Conservation (phyloP, 2,329 filamentous ascomycete species). For the Penicillium verrucosum region DNA sequence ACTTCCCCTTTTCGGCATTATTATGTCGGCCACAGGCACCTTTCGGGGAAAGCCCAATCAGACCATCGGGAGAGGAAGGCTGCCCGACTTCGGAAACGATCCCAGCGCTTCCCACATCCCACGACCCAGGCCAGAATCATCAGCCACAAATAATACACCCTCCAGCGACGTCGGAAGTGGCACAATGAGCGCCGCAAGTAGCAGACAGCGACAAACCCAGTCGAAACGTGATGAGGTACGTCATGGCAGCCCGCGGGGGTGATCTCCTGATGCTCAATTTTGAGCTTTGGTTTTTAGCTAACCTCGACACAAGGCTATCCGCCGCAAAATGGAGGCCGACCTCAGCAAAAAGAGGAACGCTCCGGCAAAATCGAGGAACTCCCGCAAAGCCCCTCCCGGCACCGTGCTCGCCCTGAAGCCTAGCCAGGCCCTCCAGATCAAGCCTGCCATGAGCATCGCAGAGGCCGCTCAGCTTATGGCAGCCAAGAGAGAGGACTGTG, state of each 20-base stretch:
- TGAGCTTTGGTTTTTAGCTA: slow-evolving; percentile 1
- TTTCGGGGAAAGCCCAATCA: slow-evolving; percentile 56
- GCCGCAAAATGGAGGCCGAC: slow-evolving; percentile 93
- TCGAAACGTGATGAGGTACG: slow-evolving; percentile 96
- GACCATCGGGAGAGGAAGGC: slow-evolving; percentile 53
- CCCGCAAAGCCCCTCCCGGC: slow-evolving; percentile 89
- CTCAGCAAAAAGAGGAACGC: slow-evolving; percentile 95
- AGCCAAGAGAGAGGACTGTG: slow-evolving; percentile 96
- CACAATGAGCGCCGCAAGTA: slow-evolving; percentile 80
- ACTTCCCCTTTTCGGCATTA: slow-evolving; percentile 25
- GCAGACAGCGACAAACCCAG: slow-evolving; percentile 91
- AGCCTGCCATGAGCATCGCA: slow-evolving; percentile 86
- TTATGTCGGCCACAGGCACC: slow-evolving; percentile 60
- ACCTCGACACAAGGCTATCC: slow-evolving; percentile 68
- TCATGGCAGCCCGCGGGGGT: slow-evolving; percentile 7
- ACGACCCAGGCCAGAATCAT: slow-evolving; percentile 56
- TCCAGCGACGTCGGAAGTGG: slow-evolving; percentile 57
- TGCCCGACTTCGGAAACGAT: slow-evolving; percentile 53
- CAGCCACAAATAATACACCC: slow-evolving; percentile 33
- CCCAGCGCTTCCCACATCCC: slow-evolving; percentile 56
- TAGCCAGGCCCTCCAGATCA: slow-evolving; percentile 94
- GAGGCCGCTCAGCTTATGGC: slow-evolving; percentile 99
- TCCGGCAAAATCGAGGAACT: slow-evolving; percentile 72
- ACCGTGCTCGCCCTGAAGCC: slow-evolving; percentile 94
- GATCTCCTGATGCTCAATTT: neutral